Base-by-base conservation (phyloP, 2,329 filamentous ascomycete species). In the Chaetomium strumarium region DNA sequence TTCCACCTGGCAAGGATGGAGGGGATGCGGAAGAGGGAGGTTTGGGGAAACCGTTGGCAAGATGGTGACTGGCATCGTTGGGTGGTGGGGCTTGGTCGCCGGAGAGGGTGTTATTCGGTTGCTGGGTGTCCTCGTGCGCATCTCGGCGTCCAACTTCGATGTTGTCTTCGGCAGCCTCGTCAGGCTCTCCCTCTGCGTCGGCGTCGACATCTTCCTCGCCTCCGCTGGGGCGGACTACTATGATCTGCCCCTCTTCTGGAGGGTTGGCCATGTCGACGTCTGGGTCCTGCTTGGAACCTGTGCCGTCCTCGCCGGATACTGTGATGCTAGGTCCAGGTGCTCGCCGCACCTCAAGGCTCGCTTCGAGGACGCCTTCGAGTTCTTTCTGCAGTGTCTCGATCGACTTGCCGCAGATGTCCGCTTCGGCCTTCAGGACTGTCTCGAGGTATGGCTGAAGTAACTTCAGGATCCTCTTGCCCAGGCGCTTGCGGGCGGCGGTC, bases 381-480 rank as follows among this genome's bases (percentile, higher is more conserved):
- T 93, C 86, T 58, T 81, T 81, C 37, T 88, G 73, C 51, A 91
- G 78, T 44, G 78, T 78, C 48, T 90, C 86, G 42, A 83, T 80
- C 1, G 86, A 76, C 62, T 84, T 85, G 48, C 84, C 79, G 46
- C 79, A 84, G 39, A 95, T 77, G 55, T 93, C 88, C n/a, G 88
- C 84, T 67, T 97, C 92, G 50, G 88, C 88, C 49, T 79, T 80
- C 43, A 90, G 71, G 0, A 90, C 90, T 50, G 81, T 78, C 66
- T 96, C 87, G 3, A 96, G 74, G 41, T 83, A 78, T 13, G 87
- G 83, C 66, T 95, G 88, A 31, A 95, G 79, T 1, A 84, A 82
- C 67, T 90, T 95, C 59, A 95, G 79, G 56, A 96, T 95, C 24
- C 90, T 83, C 69, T 95, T 96, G 20, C 88, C 90, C n/a, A 95